Base-by-base conservation (phyloP, 768 basidiomycete genomes). In the Sporobolomyces pararoseus region DNA sequence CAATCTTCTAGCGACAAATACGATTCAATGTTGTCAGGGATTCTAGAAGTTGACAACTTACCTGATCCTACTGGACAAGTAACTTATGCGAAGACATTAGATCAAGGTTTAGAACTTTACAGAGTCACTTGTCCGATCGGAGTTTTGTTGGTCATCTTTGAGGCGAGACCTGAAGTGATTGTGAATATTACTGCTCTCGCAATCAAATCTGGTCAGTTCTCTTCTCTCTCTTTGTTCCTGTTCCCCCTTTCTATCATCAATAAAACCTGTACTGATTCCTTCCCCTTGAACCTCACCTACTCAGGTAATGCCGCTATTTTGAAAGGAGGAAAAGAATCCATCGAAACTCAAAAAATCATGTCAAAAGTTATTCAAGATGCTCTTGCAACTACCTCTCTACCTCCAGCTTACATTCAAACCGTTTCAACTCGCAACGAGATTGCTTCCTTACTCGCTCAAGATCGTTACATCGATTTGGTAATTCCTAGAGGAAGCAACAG, bases 291-390 rank as follows among this genome's bases (percentile, higher is more conserved):
- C n/a, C n/a, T n/a, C n/a, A n/a, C n/a, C n/a, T n/a, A n/a, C n/a
- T n/a, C 21, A 96, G 95, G 95, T 2, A 99, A 99, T 78, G 89
- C 93, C 27, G 95, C 94, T 13, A 98, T 99, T 66, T 81, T 98
- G 35, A 98, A 99, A 80, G 95, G 96, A 14, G 96, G 96, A 9
- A 97, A 95, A 78, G 96, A 99, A 78, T 97, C 95, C 6, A 85
- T 85, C 55, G 82, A 86, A 65, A 96, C 96, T 2, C 85, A 91
- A 4, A 79, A 83, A 7, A 81, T 92, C 32, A 85, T 99, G 39
- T 85, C 91, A 2, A 81, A 85, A 71, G 86, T 90, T 53, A 97
- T 98, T 74, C 85, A 89, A 21, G 79, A 83, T 17, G 93, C 91
- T 2, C 82, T 98, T 32, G 80, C 85, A 3, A 85, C 84, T 54